Percentiles rank a stretch among this genome's conserved stretches.
Evolutionary conservation across 2,329 filamentous ascomycete species (phyloP).

Genomic region (Raffaelea albimanens): DNA sequence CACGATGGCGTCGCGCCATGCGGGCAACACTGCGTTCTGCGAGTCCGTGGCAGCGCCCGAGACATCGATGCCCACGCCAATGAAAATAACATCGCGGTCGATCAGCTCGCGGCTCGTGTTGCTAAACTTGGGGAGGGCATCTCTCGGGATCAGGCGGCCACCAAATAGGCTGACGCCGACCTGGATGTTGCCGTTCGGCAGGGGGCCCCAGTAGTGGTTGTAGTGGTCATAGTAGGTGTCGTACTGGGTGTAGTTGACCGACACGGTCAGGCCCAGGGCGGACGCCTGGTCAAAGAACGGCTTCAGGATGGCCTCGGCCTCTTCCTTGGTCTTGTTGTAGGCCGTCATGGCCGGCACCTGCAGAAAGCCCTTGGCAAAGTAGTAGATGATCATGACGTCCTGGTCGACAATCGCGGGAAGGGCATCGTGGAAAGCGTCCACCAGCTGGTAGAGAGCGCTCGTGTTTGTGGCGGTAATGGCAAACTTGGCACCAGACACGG

Average conservation of each 20-base stretch:
- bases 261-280: conserved; percentile 18
- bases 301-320: conserved; percentile 24
- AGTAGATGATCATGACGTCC: conserved; percentile 34
- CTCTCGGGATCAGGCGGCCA: conserved; percentile 26
- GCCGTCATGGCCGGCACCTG: conserved; percentile 28
- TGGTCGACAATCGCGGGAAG: conserved; percentile 29
- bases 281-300: conserved; percentile 23
- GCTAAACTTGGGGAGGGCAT: conserved; percentile 13
- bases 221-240: conserved; percentile 26
- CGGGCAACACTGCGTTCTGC: conserved; percentile 8
- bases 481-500: conserved; percentile 28
- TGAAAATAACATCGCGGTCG: conserved; percentile 4
- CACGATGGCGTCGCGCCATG: conserved; percentile 9
- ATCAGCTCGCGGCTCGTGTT: not conserved
- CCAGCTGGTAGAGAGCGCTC: conserved; percentile 32
- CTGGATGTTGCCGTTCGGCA: conserved; percentile 16
- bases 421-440: conserved; percentile 36
- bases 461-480: conserved; percentile 26
- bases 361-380: conserved; percentile 27
- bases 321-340: conserved; percentile 23
- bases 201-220: conserved; percentile 17
- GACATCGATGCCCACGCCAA: conserved; percentile 2
- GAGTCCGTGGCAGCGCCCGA: not conserved
- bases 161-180: conserved; percentile 21
- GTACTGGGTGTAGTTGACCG: conserved; percentile 19